These are phyloP conservation scores for Oryza nivara DNA, from an alignment of 176 grass and related monocot species.

Conservation along the genomic window DNA sequence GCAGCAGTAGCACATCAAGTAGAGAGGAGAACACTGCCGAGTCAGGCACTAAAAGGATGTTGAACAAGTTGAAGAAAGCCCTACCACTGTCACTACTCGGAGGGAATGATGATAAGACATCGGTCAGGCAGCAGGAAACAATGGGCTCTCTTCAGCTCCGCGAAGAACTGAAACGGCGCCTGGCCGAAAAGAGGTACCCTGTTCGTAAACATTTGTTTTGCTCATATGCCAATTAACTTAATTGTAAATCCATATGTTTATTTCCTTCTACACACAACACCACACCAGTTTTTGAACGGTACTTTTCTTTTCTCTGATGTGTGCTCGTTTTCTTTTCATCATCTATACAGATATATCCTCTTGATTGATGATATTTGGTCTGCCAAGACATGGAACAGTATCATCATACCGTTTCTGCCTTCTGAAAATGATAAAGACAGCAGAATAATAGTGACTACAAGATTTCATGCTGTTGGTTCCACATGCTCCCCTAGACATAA, in stretches of 20 bases:
- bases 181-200: neutral
- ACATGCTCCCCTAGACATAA: neutral
- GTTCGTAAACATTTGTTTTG: neutral
- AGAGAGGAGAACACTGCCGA: no score
- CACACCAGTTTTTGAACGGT: no score
- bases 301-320: neutral
- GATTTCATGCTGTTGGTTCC: slow-evolving; percentile 26
- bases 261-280: neutral
- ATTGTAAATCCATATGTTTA: neutral
- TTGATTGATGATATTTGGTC: slow-evolving; percentile 41
- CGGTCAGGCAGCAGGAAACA: neutral
- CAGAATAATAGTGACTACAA: slow-evolving; percentile 38
- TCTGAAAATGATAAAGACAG: neutral
- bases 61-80: neutral
- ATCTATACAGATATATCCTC: slow-evolving; percentile 2
- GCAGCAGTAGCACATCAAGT: no score
- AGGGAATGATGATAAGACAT: neutral
- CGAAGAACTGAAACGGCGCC: neutral
- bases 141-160: neutral
- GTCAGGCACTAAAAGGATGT: neutral
- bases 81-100: no score
- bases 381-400: neutral
- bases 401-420: neutral
- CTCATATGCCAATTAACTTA: neutral
- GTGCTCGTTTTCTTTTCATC: neutral